Evolutionary conservation across 1,284 basidiomycete genomes (phyloP).

Genomic region (Puccinia hordei): DNA sequence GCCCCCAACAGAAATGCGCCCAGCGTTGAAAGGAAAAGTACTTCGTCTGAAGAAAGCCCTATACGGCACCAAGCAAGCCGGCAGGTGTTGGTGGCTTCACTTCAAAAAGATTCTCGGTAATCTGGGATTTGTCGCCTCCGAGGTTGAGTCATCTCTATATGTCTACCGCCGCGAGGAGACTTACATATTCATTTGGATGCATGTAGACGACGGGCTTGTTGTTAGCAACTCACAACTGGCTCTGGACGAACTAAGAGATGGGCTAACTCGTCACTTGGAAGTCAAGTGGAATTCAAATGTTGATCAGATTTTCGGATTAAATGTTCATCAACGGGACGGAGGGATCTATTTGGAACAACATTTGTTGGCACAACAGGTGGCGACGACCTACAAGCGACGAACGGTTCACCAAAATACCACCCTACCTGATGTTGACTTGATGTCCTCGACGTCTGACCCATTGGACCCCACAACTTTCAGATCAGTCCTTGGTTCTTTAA

Average conservation of each 20-base stretch:
- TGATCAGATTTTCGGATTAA: constrained; percentile 7
- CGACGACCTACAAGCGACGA: not conserved
- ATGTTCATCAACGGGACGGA: not conserved
- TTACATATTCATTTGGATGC: constrained; percentile 11
- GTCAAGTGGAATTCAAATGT: constrained; percentile 2
- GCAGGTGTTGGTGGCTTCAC: constrained; percentile 18
- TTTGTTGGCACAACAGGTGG: not conserved
- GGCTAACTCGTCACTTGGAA: not conserved
- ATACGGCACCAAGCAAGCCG: constrained; percentile 33
- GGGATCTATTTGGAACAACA: not conserved
- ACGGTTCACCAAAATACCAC: not conserved
- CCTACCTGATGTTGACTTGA: not conserved
- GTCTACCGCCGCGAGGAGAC: not conserved
- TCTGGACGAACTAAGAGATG: not conserved
- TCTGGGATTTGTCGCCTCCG: not conserved
- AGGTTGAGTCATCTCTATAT: not conserved
- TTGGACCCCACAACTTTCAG: not conserved
- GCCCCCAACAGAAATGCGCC: not conserved
- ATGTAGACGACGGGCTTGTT: constrained; percentile 25
- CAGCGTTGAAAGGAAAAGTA: not conserved
- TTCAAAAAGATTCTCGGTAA: not conserved
- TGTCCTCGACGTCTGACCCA: not conserved
- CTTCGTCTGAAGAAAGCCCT: constrained; percentile 1
- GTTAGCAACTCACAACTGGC: not conserved
- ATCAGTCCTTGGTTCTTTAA: not conserved